Conservation (phyloP, 805 yeast genomes). For the Cyberlindnera maclurae region DNA sequence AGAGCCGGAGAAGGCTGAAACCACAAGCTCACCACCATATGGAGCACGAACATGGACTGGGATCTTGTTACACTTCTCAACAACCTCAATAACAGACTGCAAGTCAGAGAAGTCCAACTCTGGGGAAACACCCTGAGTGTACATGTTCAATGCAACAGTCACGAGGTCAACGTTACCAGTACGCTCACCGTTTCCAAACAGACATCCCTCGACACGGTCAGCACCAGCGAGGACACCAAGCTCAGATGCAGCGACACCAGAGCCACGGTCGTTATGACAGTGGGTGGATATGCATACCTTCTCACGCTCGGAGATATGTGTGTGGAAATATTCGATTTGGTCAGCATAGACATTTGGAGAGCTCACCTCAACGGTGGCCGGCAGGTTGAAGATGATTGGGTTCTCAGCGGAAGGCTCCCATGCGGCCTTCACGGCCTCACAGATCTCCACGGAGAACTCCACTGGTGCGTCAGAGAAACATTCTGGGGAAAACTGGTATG, state of each 20-base stretch:
- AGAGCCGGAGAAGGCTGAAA: slow-evolving; percentile 70
- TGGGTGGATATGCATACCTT: slow-evolving; percentile 65
- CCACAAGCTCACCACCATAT: slow-evolving; percentile 73
- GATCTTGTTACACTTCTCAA: slow-evolving; percentile 72
- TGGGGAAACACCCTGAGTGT: slow-evolving; percentile 72
- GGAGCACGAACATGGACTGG: slow-evolving; percentile 73
- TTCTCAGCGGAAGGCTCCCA: slow-evolving; percentile 75
- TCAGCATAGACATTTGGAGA: slow-evolving; percentile 74
- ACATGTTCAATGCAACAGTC: slow-evolving; percentile 69
- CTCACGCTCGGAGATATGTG: slow-evolving; percentile 62
- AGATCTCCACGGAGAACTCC: slow-evolving; percentile 66
- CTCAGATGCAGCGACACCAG: slow-evolving; percentile 80
- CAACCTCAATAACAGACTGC: slow-evolving; percentile 57
- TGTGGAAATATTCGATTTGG: slow-evolving; percentile 69
- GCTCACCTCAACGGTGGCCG: slow-evolving; percentile 77
- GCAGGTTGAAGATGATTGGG: slow-evolving; percentile 72
- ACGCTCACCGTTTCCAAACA: slow-evolving; percentile 80
- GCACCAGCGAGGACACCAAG: slow-evolving; percentile 77
- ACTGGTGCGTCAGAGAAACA: slow-evolving; percentile 69
- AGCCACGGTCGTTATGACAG: slow-evolving; percentile 76
- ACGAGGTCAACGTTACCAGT: slow-evolving; percentile 78
- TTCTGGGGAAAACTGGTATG: slow-evolving; percentile 73
- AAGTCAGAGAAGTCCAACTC: slow-evolving; percentile 65
- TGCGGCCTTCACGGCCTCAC: slow-evolving; percentile 72
- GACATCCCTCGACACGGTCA: slow-evolving; percentile 78